Evolutionary conservation across 1,284 basidiomycete genomes (phyloP), one percentile per base, ranked within the genome.

Genomic region (Rhodotorula mucilaginosa): DNA sequence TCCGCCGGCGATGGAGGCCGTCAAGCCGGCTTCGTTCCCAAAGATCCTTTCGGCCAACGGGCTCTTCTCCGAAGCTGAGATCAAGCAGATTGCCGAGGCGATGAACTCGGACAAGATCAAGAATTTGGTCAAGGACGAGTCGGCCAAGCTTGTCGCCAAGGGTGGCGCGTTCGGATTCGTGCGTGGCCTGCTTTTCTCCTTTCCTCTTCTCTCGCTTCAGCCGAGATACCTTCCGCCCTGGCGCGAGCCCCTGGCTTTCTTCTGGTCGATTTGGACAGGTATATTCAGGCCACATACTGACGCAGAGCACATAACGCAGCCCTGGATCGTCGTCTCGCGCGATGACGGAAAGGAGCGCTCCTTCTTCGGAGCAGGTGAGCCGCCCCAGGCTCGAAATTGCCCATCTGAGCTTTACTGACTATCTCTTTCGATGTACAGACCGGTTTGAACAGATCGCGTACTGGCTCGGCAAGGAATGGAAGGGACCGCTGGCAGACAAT

Each of bases 391-490:
- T 26, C 39, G 39, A 12, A 7, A n/a, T 13, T 8, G 39, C 26
- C 12, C 34, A 2, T 26, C 44, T n/a, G 5, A 4, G 1, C 19
- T 6, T 46, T 13, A 16, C 52, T 52, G 29, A 39, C 13, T 3
- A 18, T 6, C 15, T 5, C 39, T 7, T 15, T 34, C 26, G 18
- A 5, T 31, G 1, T 46, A 4, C 70, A 29, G 74, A 76, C 65
- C 69, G 74, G 10, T 74, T 76, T 62, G 74, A 76, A 48, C 54
- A 65, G 16, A 76, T 76, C 39, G 70, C 74, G 6, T 76, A 67
- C 58, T 70, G 58, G 56, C 70, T 76, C 23, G 67, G 68, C 34
- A 72, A 74, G 58, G 31, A 56, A 16, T 76, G 68, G 68, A 31
- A 64, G 23, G 74, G 74, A 1, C 72, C 74, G 31, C 39, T 65